Evolutionary conservation across 768 basidiomycete species (phyloP), one percentile per base, ranked within the genome.

Genomic region (Clitopilus passeckerianus): DNA sequence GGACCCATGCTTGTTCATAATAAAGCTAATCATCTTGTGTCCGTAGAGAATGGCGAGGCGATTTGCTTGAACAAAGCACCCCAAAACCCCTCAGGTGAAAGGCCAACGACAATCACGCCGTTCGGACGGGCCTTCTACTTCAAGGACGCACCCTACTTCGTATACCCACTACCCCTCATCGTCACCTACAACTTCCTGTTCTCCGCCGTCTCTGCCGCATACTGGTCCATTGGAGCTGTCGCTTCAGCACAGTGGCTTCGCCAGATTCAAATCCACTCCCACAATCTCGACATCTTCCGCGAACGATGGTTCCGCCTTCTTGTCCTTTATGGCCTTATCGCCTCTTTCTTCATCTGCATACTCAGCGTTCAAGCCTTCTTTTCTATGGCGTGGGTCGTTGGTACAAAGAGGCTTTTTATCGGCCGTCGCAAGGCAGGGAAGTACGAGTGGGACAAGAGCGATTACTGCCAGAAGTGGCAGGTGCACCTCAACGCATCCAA

Each of bases 381-480:
- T 43, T 66, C 74, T 22, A 61, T 81, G 16, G 22, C 71, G 0
- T 78, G 77, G 77, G 76, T 75, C n/a, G 70, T 81, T 53, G 34
- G 65, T 24, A 72, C 73, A 5, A 81, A 81, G 58, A 77, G 78
- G 77, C 44, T 77, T 15, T 60, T 81, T 52, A 75, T 81, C 44
- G 77, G 78, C 18, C 70, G 68, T 20, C 68, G 79, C 18, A 62
- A 63, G 41, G 71, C 74, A 24, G 79, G 78, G 0, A 67, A 67
- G 43, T 79, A 72, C 59, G 68, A 76, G 44, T 81, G 79, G 79
- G 79, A 81, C 63, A 71, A 74, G 65, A 77, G 74, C 68, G 74
- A 71, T 54, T 81, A 81, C 62, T 79, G 78, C 65, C 79, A 80
- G 62, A 73, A 77, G 34, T 80, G 79, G 79, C 77, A 80, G 64